Evolutionary conservation across 208 protist species (phyloP).

Genomic region (Leishmania guyanensis): DNA sequence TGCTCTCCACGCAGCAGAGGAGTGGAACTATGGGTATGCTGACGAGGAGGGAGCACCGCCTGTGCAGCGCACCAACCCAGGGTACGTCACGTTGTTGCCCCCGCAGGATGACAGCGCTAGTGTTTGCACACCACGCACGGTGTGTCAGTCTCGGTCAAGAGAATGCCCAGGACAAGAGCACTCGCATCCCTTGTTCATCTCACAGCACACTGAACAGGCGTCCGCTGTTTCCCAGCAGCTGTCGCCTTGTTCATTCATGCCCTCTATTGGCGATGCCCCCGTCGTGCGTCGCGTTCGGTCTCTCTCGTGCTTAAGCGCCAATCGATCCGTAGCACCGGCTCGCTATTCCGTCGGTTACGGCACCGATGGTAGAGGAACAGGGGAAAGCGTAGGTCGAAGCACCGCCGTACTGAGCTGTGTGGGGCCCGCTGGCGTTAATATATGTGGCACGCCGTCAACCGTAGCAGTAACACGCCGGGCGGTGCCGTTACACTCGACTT

Average conservation of each 20-base stretch:
- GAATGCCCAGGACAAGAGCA: neutral
- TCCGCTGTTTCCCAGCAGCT: neutral
- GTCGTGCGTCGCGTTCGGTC: conserved; percentile 11
- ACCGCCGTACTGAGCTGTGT: conserved; percentile 3
- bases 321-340: conserved; percentile 40
- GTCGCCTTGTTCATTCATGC: conserved; percentile 17
- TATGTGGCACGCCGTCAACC: neutral
- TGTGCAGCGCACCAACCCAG: neutral
- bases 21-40: neutral
- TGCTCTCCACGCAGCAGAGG: neutral
- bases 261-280: neutral
- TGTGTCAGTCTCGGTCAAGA: neutral
- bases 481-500: neutral
- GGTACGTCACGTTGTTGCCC: neutral
- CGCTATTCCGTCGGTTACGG: conserved; percentile 23
- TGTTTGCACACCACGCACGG: conserved; percentile 8
- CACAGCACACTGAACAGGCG: neutral
- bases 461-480: neutral
- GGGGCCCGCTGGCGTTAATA: neutral
- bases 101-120: neutral
- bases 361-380: neutral
- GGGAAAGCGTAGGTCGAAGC: conserved; percentile 8
- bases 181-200: neutral
- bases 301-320: conserved; percentile 18
- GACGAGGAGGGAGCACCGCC: neutral